These are phyloP conservation scores for Collybiopsis confluens DNA, from an alignment of 768 basidiomycete species.

Conservation along the genomic window DNA sequence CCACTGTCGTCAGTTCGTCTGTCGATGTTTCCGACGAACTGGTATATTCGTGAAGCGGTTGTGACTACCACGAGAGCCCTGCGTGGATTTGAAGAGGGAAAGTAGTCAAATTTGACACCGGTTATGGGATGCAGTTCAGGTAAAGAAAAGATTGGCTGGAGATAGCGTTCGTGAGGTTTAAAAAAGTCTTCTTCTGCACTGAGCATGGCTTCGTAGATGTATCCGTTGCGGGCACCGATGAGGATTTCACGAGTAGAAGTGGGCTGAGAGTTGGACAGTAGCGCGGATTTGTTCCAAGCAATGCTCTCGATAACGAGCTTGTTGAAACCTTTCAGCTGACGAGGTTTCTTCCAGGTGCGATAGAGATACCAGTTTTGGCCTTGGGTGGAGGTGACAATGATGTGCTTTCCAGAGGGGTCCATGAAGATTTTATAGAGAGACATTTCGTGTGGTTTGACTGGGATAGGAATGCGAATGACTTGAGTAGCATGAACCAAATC, in stretches of 20 bases:
- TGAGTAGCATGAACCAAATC: conserved; percentile 87
- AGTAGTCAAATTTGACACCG: conserved; percentile 79
- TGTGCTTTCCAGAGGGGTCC: conserved; percentile 90
- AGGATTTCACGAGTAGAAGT: conserved; percentile 82
- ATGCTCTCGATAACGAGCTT: conserved; percentile 88
- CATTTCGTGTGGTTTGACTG: conserved; percentile 68
- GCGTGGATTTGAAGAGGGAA: conserved; percentile 59
- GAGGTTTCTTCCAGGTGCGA: conserved; percentile 76
- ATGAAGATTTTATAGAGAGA: conserved; percentile 80
- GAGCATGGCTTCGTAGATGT: conserved; percentile 82
- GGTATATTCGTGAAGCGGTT: conserved; percentile 86
- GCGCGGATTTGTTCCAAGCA: conserved; percentile 79
- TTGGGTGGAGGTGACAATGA: conserved; percentile 78
- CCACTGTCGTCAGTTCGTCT: conserved; percentile 70
- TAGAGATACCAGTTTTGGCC: conserved; percentile 95
- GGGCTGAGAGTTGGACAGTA: conserved; percentile 59
- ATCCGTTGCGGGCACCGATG: conserved; percentile 81
- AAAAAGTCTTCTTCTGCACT: conserved; percentile 91
- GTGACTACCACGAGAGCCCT: conserved; percentile 73
- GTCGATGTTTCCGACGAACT: conserved; percentile 72
- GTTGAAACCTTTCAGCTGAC: conserved; percentile 64
- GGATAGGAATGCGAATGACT: conserved; percentile 75
- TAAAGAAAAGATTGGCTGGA: conserved; percentile 69
- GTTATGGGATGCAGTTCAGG: conserved; percentile 81
- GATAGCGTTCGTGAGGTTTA: conserved; percentile 81